phyloP scores from a whole-genome alignment of 2,329 filamentous ascomycete genomes.

The Ophiocordyceps camponoti-floridani region DNA sequence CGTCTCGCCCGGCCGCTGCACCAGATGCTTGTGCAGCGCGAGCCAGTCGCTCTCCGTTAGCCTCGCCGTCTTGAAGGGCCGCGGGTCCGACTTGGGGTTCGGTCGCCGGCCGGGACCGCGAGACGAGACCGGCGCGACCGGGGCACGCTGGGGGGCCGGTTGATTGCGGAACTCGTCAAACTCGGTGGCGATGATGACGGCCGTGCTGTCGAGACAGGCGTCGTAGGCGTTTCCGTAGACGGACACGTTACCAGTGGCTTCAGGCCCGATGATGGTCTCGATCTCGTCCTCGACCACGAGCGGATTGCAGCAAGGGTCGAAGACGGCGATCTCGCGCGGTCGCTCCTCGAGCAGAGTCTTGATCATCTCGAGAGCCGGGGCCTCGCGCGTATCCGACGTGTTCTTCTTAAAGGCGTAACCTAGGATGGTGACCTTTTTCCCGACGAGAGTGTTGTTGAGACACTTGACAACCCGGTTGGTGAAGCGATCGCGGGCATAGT shows the following conservation, averaged over 20 bases:
- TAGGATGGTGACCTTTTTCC: slow-evolving; percentile 55
- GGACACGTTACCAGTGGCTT: slow-evolving; percentile 22
- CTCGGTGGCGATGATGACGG: slow-evolving; percentile 36
- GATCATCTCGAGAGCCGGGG: slow-evolving; percentile 50
- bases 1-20: slow-evolving; percentile 12
- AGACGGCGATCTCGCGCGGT: slow-evolving; percentile 46
- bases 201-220: slow-evolving; percentile 29
- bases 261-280: slow-evolving; percentile 19
- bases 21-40: slow-evolving; percentile 26
- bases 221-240: slow-evolving; percentile 30
- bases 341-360: slow-evolving; percentile 45
- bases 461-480: slow-evolving; percentile 44
- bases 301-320: slow-evolving; percentile 45
- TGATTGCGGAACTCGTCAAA: slow-evolving; percentile 35
- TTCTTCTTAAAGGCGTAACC: slow-evolving; percentile 71
- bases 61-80: slow-evolving; percentile 20
- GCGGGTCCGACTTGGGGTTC: slow-evolving; percentile 24
- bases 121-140: slow-evolving; percentile 9
- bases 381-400: slow-evolving; percentile 58
- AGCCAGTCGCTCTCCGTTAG: slow-evolving; percentile 27
- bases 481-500: slow-evolving; percentile 55
- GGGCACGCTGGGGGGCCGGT: slow-evolving; percentile 12
- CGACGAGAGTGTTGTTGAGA: slow-evolving; percentile 48
- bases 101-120: slow-evolving; percentile 18
- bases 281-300: slow-evolving; percentile 32